Evolutionary conservation across 768 basidiomycete species (phyloP), one percentile per base, ranked within the genome.

Genomic region (Epithele typhae): DNA sequence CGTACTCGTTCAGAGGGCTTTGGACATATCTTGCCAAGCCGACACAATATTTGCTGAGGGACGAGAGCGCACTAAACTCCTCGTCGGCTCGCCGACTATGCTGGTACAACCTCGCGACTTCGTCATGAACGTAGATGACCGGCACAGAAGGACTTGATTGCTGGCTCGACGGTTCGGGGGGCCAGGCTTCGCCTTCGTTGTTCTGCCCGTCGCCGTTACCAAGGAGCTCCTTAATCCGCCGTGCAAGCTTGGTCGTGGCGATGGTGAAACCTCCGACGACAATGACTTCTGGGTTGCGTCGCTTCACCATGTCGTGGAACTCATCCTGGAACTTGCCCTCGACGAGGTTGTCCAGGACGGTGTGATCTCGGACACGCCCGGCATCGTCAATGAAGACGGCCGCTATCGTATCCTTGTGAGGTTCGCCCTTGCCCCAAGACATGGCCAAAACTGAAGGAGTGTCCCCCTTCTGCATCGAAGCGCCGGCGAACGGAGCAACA

Each of bases 371-470:
- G 60, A 94, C 73, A 39, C 90, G 85, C 15, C 96, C 95, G 37
- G 82, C 83, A 51, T 90, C 81, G 59, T 97, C 94, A 37, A 97
- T 61, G 69, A 83, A 89, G 47, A 94, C 86, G 33, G 92, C 70
- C 18, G 82, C 78, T 45, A 97, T 87, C 6, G 85, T 83, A 64
- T 99, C 95, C 59, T 87, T 88, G 58, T 86, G 82, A 32, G 92
- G 90, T 57, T 96, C 93, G 30, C 96, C 96, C 67, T 89, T 86
- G 30, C 96, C 96, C 84, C 92, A 93, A 6, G 94, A 95, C 46
- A 95, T 65, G 3, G 94, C 90, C 34, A 99, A 75, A 18, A 98
- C 92, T 18, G 84, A 75, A 39, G 93, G 66, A 33, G 77, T 70
- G 59, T 90, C 80, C 11, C 89, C 92, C 43, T 74, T 68, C 46